These are phyloP conservation scores for Camellia oleifera DNA, from an alignment of 179 eudicot genomes.

Conservation along the genomic window DNA sequence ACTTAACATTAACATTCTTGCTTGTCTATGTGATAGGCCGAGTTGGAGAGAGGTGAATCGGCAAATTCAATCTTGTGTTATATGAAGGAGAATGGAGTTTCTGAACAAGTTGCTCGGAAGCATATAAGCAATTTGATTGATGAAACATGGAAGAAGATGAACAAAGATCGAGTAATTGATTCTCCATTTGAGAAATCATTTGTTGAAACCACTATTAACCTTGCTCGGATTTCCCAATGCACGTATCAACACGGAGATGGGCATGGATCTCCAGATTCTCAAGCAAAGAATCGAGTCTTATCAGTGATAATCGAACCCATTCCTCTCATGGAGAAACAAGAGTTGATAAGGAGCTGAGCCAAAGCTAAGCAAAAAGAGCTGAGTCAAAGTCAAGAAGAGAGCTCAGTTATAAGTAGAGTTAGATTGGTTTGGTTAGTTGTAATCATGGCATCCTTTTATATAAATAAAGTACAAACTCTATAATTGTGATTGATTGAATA, in stretches of 20 bases:
- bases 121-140: slow-evolving; percentile 24
- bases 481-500: no score
- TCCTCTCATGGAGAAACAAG: no score
- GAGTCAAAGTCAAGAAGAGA: no score
- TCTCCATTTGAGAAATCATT: not conserved
- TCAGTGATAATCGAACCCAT: slow-evolving; percentile 1
- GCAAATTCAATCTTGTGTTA: slow-evolving; percentile 34
- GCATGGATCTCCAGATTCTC: slow-evolving; percentile 30
- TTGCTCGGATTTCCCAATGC: slow-evolving; percentile 30
- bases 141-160: slow-evolving; percentile 33
- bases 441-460: no score
- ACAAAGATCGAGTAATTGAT: slow-evolving; percentile 2
- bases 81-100: slow-evolving; percentile 29
- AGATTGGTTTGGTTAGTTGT: no score
- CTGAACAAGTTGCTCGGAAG: slow-evolving; percentile 30
- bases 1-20: no score
- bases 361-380: no score
- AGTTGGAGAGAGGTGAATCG: slow-evolving; percentile 35
- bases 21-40: slow-evolving; percentile 19
- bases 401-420: no score
- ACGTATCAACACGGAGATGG: slow-evolving; percentile 40
- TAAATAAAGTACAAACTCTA: no score
- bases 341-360: no score
- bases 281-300: slow-evolving; percentile 20
- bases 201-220: slow-evolving; percentile 9